Percentiles rank a stretch among this genome's conserved stretches.
These are phyloP conservation scores for Termitomyces sp. DNA, from an alignment of 768 basidiomycete genomes.

Conservation along the genomic window DNA sequence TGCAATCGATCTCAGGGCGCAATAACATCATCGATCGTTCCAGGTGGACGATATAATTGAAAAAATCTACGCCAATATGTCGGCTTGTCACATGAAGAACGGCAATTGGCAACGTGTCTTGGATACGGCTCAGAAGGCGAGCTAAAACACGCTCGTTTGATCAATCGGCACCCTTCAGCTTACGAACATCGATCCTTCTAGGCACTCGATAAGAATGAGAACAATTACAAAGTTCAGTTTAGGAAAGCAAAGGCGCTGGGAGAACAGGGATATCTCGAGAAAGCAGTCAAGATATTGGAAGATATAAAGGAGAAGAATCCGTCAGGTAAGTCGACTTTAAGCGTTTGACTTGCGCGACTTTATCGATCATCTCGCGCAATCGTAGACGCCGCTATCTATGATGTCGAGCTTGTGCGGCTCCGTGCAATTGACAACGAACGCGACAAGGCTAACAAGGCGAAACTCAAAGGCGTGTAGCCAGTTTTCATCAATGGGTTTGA, in stretches of 20 bases:
- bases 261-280: conserved; percentile 72
- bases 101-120: conserved; percentile 73
- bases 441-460: conserved; percentile 59
- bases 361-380: not conserved
- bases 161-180: not conserved
- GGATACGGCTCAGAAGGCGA: conserved; percentile 78
- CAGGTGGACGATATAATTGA: conserved; percentile 73
- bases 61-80: conserved; percentile 83
- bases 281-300: conserved; percentile 57
- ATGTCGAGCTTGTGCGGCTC: conserved; percentile 60
- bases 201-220: conserved; percentile 70
- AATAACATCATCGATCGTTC: not conserved
- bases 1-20: not conserved
- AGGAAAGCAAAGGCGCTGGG: conserved; percentile 77
- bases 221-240: conserved; percentile 76
- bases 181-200: conserved; percentile 18
- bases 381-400: conserved; percentile 50
- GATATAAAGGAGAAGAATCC: conserved; percentile 63
- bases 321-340: conserved; percentile 33
- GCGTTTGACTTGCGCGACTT: not conserved
- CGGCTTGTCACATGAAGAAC: conserved; percentile 76
- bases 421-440: conserved; percentile 60
- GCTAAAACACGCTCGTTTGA: not conserved
- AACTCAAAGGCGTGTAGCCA: conserved; percentile 55
- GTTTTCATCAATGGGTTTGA: not conserved